Conservation (phyloP, 2,329 filamentous ascomycete species). For the Talaromyces sp. region DNA sequence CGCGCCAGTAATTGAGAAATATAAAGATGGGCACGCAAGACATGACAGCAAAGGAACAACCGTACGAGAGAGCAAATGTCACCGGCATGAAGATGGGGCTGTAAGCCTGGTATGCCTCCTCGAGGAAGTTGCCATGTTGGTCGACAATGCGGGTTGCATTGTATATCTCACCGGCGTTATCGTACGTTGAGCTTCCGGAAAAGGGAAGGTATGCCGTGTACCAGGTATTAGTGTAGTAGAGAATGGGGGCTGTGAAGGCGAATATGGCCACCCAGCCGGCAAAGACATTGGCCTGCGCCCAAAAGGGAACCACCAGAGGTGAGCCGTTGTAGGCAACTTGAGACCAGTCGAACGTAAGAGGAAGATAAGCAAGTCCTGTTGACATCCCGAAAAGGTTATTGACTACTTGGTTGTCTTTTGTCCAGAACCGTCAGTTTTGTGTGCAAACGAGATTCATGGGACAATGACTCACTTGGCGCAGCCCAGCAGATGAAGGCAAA, state of each 20-base stretch:
- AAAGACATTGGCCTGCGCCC: conserved; percentile 42
- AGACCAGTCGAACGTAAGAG: conserved; percentile 55
- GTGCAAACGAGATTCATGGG: background rate
- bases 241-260: conserved; percentile 35
- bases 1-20: conserved; percentile 25
- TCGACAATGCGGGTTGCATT: conserved; percentile 59
- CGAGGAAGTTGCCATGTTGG: conserved; percentile 53
- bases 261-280: conserved; percentile 39
- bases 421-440: conserved; percentile 41
- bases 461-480: conserved; percentile 37
- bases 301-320: conserved; percentile 34
- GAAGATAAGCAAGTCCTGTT: conserved; percentile 48
- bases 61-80: conserved; percentile 53
- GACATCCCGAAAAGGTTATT: conserved; percentile 43
- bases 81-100: conserved; percentile 61
- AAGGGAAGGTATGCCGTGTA: conserved; percentile 32
- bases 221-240: conserved; percentile 35
- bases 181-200: conserved; percentile 31
- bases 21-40: conserved; percentile 43
- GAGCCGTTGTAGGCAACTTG: conserved; percentile 31
- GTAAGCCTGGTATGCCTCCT: conserved; percentile 58
- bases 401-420: conserved; percentile 31
- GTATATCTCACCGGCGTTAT: conserved; percentile 53
- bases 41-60: conserved; percentile 63
- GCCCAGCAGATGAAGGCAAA: conserved; percentile 46